A percentile compares a stretch with the other conserved stretches of the same genome.
Conservation (phyloP, 805 yeast species). For the Peterozyma xylosa region DNA sequence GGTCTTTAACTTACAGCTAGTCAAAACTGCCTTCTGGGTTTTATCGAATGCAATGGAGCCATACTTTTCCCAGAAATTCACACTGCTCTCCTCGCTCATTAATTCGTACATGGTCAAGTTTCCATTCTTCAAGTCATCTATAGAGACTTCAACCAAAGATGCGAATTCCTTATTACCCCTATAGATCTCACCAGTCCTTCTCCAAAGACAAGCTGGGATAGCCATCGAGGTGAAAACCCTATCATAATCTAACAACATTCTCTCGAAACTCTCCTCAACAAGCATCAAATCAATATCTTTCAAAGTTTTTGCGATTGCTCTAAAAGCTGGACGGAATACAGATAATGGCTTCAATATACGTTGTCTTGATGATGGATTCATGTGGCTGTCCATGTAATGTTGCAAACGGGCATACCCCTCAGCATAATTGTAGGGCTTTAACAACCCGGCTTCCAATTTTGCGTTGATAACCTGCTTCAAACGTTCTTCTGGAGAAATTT, state of each 20-base stretch:
- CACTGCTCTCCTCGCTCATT: conserved; percentile 94
- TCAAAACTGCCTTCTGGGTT: conserved; percentile 89
- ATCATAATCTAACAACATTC: conserved; percentile 89
- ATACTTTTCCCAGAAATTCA: conserved; percentile 95
- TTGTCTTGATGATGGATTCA: conserved; percentile 78
- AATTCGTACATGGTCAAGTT: conserved; percentile 86
- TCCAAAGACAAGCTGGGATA: conserved; percentile 94
- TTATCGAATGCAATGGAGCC: conserved; percentile 95
- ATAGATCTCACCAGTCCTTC: conserved; percentile 94
- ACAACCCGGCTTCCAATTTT: conserved; percentile 84
- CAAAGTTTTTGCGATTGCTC: conserved; percentile 85
- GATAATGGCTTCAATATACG: conserved; percentile 81
- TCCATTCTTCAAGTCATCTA: conserved; percentile 90
- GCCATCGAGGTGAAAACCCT: conserved; percentile 96
- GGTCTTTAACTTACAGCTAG: conserved; percentile 82
- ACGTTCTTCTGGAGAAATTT: conserved; percentile 88
- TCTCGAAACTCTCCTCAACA: conserved; percentile 90
- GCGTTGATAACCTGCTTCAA: conserved; percentile 91
- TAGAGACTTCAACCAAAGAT: conserved; percentile 77
- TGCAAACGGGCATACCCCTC: conserved; percentile 88
- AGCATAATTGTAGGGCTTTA: conserved; percentile 91
- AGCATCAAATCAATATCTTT: conserved; percentile 86
- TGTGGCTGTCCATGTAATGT: conserved; percentile 85
- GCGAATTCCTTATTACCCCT: conserved; percentile 96
- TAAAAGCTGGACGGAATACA: conserved; percentile 83